phyloP scores from a whole-genome alignment of 2,329 filamentous ascomycete species.

The Neurospora sp. region DNA sequence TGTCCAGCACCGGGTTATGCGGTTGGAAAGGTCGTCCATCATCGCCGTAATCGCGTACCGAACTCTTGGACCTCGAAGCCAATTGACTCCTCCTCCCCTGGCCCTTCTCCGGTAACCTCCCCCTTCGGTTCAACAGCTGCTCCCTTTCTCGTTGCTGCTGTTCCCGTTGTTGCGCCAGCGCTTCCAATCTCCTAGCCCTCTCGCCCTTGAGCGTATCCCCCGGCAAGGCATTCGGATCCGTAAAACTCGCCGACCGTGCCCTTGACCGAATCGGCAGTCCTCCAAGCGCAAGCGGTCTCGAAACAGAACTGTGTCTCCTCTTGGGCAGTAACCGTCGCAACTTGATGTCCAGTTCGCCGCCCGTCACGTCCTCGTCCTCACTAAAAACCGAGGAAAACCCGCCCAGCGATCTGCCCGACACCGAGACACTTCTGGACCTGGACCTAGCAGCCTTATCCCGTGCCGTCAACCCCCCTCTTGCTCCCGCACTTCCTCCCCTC shows the following conservation, averaged over 20 bases:
- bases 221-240: not conserved
- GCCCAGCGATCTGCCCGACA: not conserved
- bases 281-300: not conserved
- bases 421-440: not conserved
- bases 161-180: not conserved
- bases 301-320: not conserved
- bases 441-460: not conserved
- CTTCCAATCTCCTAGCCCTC: not conserved
- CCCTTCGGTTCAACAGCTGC: not conserved
- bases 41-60: not conserved
- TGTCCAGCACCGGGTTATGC: slow-evolving; percentile 3
- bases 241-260: not conserved
- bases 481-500: not conserved
- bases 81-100: not conserved
- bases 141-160: not conserved
- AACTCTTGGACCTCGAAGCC: not conserved
- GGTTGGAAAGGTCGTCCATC: slow-evolving; percentile 2
- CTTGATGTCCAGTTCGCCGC: not conserved
- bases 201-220: not conserved
- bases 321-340: not conserved
- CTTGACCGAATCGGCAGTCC: not conserved
- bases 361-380: not conserved
- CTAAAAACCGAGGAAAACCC: not conserved
- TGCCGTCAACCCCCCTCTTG: not conserved
- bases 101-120: not conserved